A percentile compares a stretch with the other conserved stretches of the same genome.
Conservation (phyloP, 345 rosid species). For the Ailanthus altissimus region DNA sequence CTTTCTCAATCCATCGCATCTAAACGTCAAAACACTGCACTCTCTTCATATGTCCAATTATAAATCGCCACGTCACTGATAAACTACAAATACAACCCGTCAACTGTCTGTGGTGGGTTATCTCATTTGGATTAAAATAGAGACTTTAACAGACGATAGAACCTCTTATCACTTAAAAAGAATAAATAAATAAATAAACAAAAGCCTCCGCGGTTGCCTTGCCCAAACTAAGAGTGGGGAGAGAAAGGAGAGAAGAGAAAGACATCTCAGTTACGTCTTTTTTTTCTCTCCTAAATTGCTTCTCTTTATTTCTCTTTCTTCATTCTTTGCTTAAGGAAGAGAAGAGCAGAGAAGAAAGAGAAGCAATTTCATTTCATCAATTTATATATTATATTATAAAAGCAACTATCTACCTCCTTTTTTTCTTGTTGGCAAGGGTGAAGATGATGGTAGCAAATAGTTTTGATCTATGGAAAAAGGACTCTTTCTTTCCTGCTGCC, state of each 20-base stretch:
- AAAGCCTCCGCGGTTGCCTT: too few species aligned
- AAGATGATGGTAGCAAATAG: slow-evolving; percentile 86
- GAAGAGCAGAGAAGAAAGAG: slow-evolving; percentile 10
- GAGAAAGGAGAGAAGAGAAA: neutral
- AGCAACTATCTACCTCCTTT: too few species aligned
- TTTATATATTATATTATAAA: neutral
- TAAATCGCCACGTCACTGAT: neutral
- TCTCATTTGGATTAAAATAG: too few species aligned
- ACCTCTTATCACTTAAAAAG: slow-evolving; percentile 12
- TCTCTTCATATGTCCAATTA: neutral
- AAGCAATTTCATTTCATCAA: neutral
- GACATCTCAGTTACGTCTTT: slow-evolving; percentile 22
- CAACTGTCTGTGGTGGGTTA: neutral
- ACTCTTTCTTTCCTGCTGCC: slow-evolving; percentile 85
- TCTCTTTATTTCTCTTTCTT: slow-evolving; percentile 34
- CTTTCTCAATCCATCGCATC: neutral
- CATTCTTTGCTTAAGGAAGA: slow-evolving; percentile 39
- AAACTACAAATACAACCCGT: neutral
- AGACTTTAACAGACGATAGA: slow-evolving; percentile 21
- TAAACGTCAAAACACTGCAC: neutral
- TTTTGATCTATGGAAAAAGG: slow-evolving; percentile 87
- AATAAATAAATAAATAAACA: too few species aligned
- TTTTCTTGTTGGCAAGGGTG: neutral
- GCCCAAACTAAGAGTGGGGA: neutral
- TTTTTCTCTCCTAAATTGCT: slow-evolving; percentile 12